Base-by-base conservation (phyloP, 2,329 filamentous ascomycete genomes). In the Pseudogymnoascus sp. region DNA sequence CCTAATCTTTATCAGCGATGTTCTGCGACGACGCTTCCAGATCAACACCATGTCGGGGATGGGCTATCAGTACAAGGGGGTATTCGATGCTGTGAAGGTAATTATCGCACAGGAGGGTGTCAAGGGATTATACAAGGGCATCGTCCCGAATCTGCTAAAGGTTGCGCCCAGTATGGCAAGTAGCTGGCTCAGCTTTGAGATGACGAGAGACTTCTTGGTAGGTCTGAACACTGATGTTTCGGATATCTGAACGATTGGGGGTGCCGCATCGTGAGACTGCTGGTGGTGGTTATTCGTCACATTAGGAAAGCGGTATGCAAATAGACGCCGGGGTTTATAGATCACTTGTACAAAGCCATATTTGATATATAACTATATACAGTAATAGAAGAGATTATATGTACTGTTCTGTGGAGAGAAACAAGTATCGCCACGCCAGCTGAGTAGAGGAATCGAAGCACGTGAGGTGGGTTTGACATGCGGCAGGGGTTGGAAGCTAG, bases 11-110 rank as follows among this genome's bases (percentile, higher is more conserved):
- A 11, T 7, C 65, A 95, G 91, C 74, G 93, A 96, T 73, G 93
- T 99, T 2, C 82, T 99, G 62, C 90, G 95, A 33, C 87, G 95
- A 65, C 86, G 95, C 60, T 99, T 99, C 75, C 95, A 99, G 74
- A 95, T 99, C 78, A 99, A 99, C 77, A 97, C 95, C 62, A 99
- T 99, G 95, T 91, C 90, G 59, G 95, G 95, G 61, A 93, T 99
- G 87, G 95, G 95, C 60, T 98, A 97, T 77, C 86, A 93, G 74
- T 99, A 99, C 79, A 92, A 90, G 71, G 89, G 88, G 6, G 88
- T 99, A 46, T 82, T 85, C 66, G 91, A 96, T 73, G 95, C 95
- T 3, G 79, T 99, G 66, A 84, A 80, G 61, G 85, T 90, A 60
- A 99, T 99, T 70, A 75, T 96, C 62, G 77, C 83, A 56, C 87